These are phyloP conservation scores for Penicillium psychrosexuale DNA, from an alignment of 2,329 filamentous ascomycete species.

Conservation along the genomic window DNA sequence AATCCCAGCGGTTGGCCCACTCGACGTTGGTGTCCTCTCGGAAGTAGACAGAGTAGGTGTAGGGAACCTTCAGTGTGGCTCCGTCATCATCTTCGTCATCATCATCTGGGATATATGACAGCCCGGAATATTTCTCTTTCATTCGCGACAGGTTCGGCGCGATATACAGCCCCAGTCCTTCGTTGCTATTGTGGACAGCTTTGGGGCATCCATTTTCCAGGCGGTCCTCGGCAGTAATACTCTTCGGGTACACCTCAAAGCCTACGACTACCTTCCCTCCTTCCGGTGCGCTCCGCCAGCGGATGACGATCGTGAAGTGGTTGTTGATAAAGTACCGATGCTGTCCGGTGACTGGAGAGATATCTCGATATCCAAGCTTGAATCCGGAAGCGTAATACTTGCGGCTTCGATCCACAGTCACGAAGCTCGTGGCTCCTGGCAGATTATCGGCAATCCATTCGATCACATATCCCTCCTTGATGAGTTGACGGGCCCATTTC, in stretches of 20 bases:
- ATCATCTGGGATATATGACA: constrained; percentile 58
- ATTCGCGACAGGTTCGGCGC: constrained; percentile 59
- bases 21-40: constrained; percentile 76
- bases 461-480: constrained; percentile 76
- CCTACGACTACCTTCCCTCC: constrained; percentile 79
- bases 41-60: constrained; percentile 88
- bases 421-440: constrained; percentile 82
- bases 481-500: constrained; percentile 66
- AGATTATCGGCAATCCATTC: constrained; percentile 95
- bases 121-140: constrained; percentile 55
- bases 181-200: constrained; percentile 61
- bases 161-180: constrained; percentile 67
- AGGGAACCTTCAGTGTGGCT: constrained; percentile 69
- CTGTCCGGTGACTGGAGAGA: constrained; percentile 56
- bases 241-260: constrained; percentile 88
- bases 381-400: constrained; percentile 91
- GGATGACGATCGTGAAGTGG: constrained; percentile 79
- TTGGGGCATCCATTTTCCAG: constrained; percentile 64
- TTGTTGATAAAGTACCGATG: constrained; percentile 77
- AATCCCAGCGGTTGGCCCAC: constrained; percentile 81
- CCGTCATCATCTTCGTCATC: constrained; percentile 60
- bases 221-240: constrained; percentile 63
- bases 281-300: constrained; percentile 67
- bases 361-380: constrained; percentile 77
- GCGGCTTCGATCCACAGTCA: constrained; percentile 75